Evolutionary conservation across 768 basidiomycete species (phyloP), one percentile per base, ranked within the genome.

Genomic region (Lactarius quietus): DNA sequence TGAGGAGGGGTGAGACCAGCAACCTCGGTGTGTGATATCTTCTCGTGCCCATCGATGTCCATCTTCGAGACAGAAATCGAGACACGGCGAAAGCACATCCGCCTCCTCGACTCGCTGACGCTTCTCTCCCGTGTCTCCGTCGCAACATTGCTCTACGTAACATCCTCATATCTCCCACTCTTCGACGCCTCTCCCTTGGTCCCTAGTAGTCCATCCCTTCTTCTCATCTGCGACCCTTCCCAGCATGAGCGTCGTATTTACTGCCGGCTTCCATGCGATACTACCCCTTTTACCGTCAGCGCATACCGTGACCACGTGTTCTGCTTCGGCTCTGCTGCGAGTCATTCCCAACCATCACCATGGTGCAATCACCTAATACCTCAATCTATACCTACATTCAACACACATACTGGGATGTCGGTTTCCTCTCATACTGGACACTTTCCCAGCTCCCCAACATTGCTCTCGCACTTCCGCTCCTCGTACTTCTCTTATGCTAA

Each of bases 361-460:
- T 98, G 95, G 95, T 98, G 96, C 75, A 59, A 73, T 3, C 64
- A 73, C 0, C 45, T 73, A 26, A 71, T 86, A 7, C 93, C 0
- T 84, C 85, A 17, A 86, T 93, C 62, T 99, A 98, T 74, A 77
- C 84, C 12, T 84, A 92, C 72, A 90, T 90, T 2, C 96, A 99
- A 73, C 77, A 76, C 6, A 79, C 82, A 60, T 98, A 98, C 74
- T 99, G 96, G 97, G 78, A 83, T 73, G 77, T 82, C 52, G 94
- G 95, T 18, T 84, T 95, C 68, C 75, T 99, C 66, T 84, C 80
- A 3, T 98, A 98, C 75, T 99, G 93, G 93, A 88, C 88, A 0
- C 66, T 78, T 28, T 76, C 82, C 35, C 95, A 99, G 75, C 70
- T 93, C 2, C 97, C 97, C 54, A 97, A 98, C 75, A 91, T 98